Base-by-base conservation (phyloP, 257 asterid species). In the Solanum acaule region DNA sequence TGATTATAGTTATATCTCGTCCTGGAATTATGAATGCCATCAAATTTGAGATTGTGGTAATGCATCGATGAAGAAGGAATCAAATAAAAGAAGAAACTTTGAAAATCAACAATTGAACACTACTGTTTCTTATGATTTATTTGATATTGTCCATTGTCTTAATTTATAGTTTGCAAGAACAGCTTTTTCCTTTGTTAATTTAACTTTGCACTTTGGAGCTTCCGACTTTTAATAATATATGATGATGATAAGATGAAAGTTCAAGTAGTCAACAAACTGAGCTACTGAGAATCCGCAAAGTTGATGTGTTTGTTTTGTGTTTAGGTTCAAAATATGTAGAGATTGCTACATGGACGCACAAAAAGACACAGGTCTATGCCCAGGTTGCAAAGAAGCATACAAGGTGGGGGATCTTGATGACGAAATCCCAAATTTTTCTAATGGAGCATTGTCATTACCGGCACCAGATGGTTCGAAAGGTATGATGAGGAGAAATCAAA, bases 291-390 rank as follows among this genome's bases (percentile, higher is more conserved):
- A n/a, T 65, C 33, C 18, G 1, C 2, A 1, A 75, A 22, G 52
- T 11, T 27, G 15, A 37, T 56, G 29, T 4, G n/a, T 23, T 61
- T 16, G 2, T 14, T 29, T 40, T 35, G 4, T 88, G 23, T 90
- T 11, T 78, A 94, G 96, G 95, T 96, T 90, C 91, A 96, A 96
- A 88, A 96, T 96, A 25, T 96, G 98, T 84, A 91, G 98, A 89
- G 99, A 96, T 42, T 96, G 99, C 92, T 96, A 92, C 92, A 91
- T 95, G 96, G 98, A 96, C 31, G 96, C 98, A 65, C 96, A 93
- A 63, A 96, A 94, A 23, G 98, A 94, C 9, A 90, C 94, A 1
- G 95, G 96, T 9, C 12, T 91, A 8, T 96, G 98, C 67, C 98
- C 98, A 1, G 98, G 98, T 65, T 95, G 98, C 88, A 96, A 93